Evolutionary conservation across 2,329 filamentous ascomycete genomes (phyloP), one percentile per base, ranked within the genome.

Genomic region (Botrytis pseudocinerea): DNA sequence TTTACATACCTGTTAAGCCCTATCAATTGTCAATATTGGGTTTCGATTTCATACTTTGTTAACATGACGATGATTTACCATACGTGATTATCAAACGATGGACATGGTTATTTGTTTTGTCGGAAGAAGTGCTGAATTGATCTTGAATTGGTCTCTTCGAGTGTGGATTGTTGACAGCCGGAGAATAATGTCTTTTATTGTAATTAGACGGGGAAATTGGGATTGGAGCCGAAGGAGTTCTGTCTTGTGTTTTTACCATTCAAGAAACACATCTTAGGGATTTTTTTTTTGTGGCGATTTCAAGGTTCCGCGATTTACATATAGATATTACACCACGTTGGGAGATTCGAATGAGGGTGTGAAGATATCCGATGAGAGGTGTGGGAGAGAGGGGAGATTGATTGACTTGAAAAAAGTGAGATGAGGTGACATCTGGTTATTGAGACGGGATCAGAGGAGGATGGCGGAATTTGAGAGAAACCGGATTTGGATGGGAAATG

Each of bases 11-110:
- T 25, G 35, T 51, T 22, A 28, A 66, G 8, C 46, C 28, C 62
- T 65, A 38, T 65, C 63, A 73, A 62, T 18, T 71, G 69, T 71
- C 32, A 40, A 72, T 72, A 72, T 64, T 46, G 61, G n/a, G 61
- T 28, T 28, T 40, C 38, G 60, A n/a, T 40, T 63, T 42, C 14
- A 44, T 63, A 20, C 28, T 65, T 65, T 40, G 10, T 48, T 46
- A 35, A 32, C 62, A 48, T 65, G 20, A 46, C 44, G 62, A 65
- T 46, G 42, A 44, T 48, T 46, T 25, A 48, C 62, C 62, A 65
- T 48, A 25, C 28, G 28, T 42, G 28, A 65, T 65, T 65, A 10
- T 46, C 28, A 65, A 48, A 65, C n/a, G 42, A 35, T 35, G 44
- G 44, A 51, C 63, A 22, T 51, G 28, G 44, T 51, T 65, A 46